Evolutionary conservation across 305 asterid genomes (phyloP).

Genomic region (Salvia sclarea): DNA sequence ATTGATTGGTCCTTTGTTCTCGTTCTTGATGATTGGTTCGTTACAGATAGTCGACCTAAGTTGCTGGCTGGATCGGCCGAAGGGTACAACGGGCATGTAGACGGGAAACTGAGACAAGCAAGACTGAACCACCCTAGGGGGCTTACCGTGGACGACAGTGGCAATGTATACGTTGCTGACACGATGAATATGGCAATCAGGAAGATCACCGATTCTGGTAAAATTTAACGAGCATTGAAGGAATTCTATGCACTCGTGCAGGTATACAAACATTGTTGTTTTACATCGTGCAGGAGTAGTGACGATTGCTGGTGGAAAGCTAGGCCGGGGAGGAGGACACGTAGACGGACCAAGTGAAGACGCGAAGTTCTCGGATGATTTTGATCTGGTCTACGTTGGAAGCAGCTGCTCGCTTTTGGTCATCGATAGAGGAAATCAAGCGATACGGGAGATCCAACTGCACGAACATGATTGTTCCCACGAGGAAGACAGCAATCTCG

Average conservation of each 20-base stretch:
- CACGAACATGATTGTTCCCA: conserved; percentile 74
- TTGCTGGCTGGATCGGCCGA: conserved; percentile 86
- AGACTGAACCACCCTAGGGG: conserved; percentile 93
- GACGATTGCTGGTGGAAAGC: conserved; percentile 88
- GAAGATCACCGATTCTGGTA: conserved; percentile 82
- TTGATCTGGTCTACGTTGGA: conserved; percentile 73
- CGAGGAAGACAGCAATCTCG: conserved; percentile 51
- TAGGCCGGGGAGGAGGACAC: conserved; percentile 80
- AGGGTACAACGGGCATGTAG: conserved; percentile 89
- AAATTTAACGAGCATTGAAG: background rate
- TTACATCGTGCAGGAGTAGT: conserved; percentile 60
- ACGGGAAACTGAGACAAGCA: conserved; percentile 88
- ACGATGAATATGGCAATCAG: conserved; percentile 87
- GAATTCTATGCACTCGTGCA: background rate
- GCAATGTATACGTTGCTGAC: conserved; percentile 88
- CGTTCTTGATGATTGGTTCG: conserved; percentile 18
- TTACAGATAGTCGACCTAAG: conserved; percentile 89
- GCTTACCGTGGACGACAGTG: conserved; percentile 69
- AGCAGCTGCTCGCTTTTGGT: conserved; percentile 88
- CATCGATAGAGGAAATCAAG: conserved; percentile 88
- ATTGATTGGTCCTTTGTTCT: background rate
- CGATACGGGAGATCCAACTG: conserved; percentile 90
- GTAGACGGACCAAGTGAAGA: conserved; percentile 97
- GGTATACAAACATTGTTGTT: background rate
- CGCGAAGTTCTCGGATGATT: conserved; percentile 80